Percentiles rank a stretch among this genome's conserved stretches.
These are phyloP conservation scores for Nemophila menziesii DNA, from an alignment of 257 asterid species.

Conservation along the genomic window DNA sequence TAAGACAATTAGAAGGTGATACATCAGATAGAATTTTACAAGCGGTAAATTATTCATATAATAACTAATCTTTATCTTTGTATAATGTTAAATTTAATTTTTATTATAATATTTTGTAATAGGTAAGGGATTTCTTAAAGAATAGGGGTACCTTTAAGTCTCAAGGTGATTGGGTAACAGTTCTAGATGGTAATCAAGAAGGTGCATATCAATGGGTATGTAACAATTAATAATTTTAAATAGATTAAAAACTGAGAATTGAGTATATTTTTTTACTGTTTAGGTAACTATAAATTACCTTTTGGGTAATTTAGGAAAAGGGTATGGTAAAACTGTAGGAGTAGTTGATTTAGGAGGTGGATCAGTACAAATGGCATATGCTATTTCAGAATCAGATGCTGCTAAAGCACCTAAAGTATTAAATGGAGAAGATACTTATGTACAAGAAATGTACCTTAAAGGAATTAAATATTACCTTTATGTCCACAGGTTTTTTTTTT, in stretches of 20 bases:
- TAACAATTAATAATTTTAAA: constrained; percentile 1
- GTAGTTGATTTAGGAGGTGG: constrained; percentile 72
- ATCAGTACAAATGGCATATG: constrained; percentile 46
- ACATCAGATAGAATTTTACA: constrained; percentile 53
- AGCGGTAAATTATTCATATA: constrained; percentile 30
- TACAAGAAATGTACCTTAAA: constrained; percentile 31
- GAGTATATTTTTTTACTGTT: background rate
- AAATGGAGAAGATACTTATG: constrained; percentile 25
- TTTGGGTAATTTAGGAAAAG: constrained; percentile 41
- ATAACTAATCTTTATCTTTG: background rate
- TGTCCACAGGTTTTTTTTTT: constrained; percentile 29
- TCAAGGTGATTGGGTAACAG: constrained; percentile 43
- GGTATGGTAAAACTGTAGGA: constrained; percentile 39
- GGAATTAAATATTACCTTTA: constrained; percentile 36
- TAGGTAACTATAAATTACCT: constrained; percentile 63
- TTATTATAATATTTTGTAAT: background rate
- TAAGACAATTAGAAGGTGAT: constrained; percentile 44
- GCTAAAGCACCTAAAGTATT: constrained; percentile 29
- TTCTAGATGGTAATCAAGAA: constrained; percentile 56
- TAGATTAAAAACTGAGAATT: background rate
- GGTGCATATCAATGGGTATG: constrained; percentile 77
- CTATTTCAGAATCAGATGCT: constrained; percentile 33
- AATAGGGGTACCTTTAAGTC: constrained; percentile 33
- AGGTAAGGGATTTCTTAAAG: constrained; percentile 50
- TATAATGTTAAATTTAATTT: too few relatives aligned